Evolutionary conservation across 768 basidiomycete species (phyloP), one percentile per base, ranked within the genome.

Genomic region (Rhodosporidiobolus sp.): DNA sequence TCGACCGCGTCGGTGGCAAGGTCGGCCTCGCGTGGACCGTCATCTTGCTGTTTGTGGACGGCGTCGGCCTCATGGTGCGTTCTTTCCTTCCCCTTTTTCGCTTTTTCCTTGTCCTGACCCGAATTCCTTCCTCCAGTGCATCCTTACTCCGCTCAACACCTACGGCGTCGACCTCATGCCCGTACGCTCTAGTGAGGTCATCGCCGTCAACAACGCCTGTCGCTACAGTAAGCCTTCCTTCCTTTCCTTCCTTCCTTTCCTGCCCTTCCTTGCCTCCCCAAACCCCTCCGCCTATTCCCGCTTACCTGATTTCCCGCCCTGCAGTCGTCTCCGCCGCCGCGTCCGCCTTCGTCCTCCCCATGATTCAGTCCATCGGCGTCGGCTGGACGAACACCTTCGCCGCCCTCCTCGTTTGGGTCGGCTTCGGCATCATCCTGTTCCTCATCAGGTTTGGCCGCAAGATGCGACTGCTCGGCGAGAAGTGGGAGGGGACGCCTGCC

Each of bases 371-470:
- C 0, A 80, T 83, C 43, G 81, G 81, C 38, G 80, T 81, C 63
- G 82, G 82, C 24, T 77, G 73, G 74, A 80, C 82, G 16, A 78
- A 80, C 75, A 81, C 81, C 12, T 66, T 81, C 34, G 73, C 79
- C 8, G 78, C 79, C 1, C 63, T 67, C 32, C 35, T 81, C 6
- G 66, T 64, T 30, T 75, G 70, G 70, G 45, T 62, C 24, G 74
- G 74, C 28, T 75, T 67, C 49, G 65, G 34, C 10, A 35, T 72
- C 32, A 67, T 75, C 10, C 20, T 65, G n/a, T 7, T 59, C 8
- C 63, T 60, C 38, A 71, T 75, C 30, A 43, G 70, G 20, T 67
- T 35, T 22, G 74, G 74, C 0, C 20, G 14, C 34, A 17, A 24
- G 58, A 67, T 71, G 74, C 34, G 74, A 10, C 55, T 48, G 26